Base-by-base conservation (phyloP, 2,329 filamentous ascomycete species). In the Hypomyces perniciosus region DNA sequence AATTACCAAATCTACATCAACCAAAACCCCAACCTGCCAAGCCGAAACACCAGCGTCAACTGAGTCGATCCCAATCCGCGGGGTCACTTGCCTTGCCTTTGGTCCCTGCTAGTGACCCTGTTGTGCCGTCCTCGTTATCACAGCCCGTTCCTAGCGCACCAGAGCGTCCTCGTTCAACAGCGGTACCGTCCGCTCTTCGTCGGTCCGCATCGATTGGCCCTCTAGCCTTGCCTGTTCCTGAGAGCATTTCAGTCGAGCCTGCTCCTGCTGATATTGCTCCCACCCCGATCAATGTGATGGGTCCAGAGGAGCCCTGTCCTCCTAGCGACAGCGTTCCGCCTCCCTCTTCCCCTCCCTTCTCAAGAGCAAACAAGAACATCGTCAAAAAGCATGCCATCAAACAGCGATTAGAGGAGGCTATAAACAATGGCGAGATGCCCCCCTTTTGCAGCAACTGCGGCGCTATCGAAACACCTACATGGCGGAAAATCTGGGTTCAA, bases 381-480 rank as follows among this genome's bases (percentile, higher is more conserved):
- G 77, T 82, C 3, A 82, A 83, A 61, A 87, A 88, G 57, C 71
- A 77, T 41, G 72, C 78, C 2, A 82, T 83, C 57, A 78, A 76
- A 61, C 77, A 83, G 55, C 77, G 77, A 39, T 63, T 85, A 2
- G 77, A 84, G 56, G 72, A 73, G 37, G 83, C 82, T 0, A 84
- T 97, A 48, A 77, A 78, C n/a, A 82, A 83, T 49, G 93, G 93
- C 5, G 81, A 90, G 57, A 86, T 91, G 75, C 93, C 93, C 0
- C 85, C 86, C 1, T 97, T 85, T 62, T 99, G 93, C 66, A 81
- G 81, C 56, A 96, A 97, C 61, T 99, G 93, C 61, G 93, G 93
- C 5, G 88, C 90, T 6, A 95, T 99, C 51, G 88, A 97, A 61
- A 99, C 93, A 1, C 89, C 92, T 0, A 96, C 92, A 0, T 99